Conservation (phyloP, 768 basidiomycete species). For the Tulasnella sp. region DNA sequence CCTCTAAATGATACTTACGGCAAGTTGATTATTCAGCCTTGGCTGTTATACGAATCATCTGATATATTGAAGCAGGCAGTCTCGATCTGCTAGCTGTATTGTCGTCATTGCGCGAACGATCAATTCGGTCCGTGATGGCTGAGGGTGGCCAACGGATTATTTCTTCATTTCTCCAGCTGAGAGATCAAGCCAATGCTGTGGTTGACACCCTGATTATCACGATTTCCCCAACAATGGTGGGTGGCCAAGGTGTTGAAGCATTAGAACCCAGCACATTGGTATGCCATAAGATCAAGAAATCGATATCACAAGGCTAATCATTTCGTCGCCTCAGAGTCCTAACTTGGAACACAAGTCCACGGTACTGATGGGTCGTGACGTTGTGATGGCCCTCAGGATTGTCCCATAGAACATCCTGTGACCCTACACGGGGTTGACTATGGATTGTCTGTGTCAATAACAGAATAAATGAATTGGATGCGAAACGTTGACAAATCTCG, state of each 20-base stretch:
- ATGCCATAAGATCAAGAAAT: too few relatives aligned
- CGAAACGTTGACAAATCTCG: too few relatives aligned
- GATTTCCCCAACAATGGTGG: conserved; percentile 74
- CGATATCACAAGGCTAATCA: too few relatives aligned
- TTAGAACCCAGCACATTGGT: too few relatives aligned
- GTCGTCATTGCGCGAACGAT: conserved; percentile 37
- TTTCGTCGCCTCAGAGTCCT: too few relatives aligned
- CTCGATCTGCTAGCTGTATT: conserved; percentile 42
- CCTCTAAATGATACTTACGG: conserved; percentile 23
- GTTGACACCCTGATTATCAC: conserved; percentile 75
- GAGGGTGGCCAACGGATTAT: conserved; percentile 88
- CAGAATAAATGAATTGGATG: too few relatives aligned
- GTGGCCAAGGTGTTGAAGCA: conserved; percentile 54
- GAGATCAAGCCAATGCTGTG: conserved; percentile 21
- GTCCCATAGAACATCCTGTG: too few relatives aligned
- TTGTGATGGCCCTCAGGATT: too few relatives aligned
- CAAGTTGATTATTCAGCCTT: conserved; percentile 12
- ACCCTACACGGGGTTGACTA: too few relatives aligned
- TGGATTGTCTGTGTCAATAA: too few relatives aligned
- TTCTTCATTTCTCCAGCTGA: conserved; percentile 43
- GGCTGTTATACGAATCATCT: background rate
- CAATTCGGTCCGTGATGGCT: conserved; percentile 74
- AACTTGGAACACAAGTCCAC: too few relatives aligned
- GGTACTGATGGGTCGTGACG: too few relatives aligned
- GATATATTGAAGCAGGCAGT: conserved; percentile 22